Evolutionary conservation across 495 filamentous ascomycete species (phyloP).

Genomic region (Daldinia bambusicola): DNA sequence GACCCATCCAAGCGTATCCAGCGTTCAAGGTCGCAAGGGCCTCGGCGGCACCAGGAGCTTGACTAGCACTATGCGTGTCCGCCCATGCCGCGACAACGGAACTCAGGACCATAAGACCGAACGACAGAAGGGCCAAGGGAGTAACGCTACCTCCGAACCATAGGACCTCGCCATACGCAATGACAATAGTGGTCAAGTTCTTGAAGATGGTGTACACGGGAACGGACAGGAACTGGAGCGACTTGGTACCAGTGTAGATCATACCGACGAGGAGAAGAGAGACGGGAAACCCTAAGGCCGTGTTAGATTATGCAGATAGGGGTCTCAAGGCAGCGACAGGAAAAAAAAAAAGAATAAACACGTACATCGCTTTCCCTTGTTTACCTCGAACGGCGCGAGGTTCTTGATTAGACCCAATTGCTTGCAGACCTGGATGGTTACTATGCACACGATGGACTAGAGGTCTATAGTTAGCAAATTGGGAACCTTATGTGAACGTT

Average conservation of each 20-base stretch:
- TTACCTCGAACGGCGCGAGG: conserved; percentile 83
- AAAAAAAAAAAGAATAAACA: conserved; percentile 7
- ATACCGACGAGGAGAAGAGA: conserved; percentile 96
- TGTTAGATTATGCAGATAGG: conserved; percentile 40
- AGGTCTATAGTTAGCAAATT: conserved; percentile 37
- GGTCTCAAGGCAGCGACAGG: background rate
- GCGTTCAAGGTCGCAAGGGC: conserved; percentile 91
- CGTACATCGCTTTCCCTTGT: conserved; percentile 93
- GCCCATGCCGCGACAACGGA: conserved; percentile 97
- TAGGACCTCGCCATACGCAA: conserved; percentile 97
- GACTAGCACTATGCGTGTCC: conserved; percentile 88
- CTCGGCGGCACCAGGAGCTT: conserved; percentile 69
- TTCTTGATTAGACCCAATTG: conserved; percentile 84
- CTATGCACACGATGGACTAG: conserved; percentile 90
- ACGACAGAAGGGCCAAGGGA: conserved; percentile 88
- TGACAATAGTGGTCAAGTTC: conserved; percentile 98
- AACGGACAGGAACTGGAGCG: conserved; percentile 94
- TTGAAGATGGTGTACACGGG: conserved; percentile 99
- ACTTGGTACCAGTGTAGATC: conserved; percentile 98
- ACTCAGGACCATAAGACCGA: conserved; percentile 96
- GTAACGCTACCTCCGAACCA: conserved; percentile 98
- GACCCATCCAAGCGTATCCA: conserved; percentile 96
- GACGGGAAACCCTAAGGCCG: conserved; percentile 87
- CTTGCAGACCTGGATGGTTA: conserved; percentile 87
- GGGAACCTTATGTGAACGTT: background rate